Conservation (phyloP, 768 basidiomycete genomes). For the Leccinum imitatum region DNA sequence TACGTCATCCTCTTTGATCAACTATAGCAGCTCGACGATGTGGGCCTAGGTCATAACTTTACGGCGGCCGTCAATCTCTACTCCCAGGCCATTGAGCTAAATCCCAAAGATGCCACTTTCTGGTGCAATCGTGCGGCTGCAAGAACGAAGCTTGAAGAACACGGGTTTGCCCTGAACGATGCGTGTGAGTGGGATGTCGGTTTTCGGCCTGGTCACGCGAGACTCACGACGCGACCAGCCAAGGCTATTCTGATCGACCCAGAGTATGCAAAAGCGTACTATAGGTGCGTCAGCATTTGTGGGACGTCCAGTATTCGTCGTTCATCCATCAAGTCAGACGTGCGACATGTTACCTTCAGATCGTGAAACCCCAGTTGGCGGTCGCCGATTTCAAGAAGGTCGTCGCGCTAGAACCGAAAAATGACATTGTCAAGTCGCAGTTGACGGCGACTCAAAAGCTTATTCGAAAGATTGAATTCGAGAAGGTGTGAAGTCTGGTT, state of each 20-base stretch:
- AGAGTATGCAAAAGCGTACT: conserved; percentile 88
- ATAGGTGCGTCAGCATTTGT: conserved; percentile 49
- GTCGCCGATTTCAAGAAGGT: conserved; percentile 87
- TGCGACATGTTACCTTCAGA: conserved; percentile 88
- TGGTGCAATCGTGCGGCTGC: conserved; percentile 96
- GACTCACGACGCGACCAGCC: conserved; percentile 41
- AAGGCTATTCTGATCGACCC: conserved; percentile 87
- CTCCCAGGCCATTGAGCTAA: conserved; percentile 79
- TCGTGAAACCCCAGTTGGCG: conserved; percentile 83
- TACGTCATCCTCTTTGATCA: conserved; percentile 26
- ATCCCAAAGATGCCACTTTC: conserved; percentile 84
- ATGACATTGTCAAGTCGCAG: conserved; percentile 77
- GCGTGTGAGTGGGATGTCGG: conserved; percentile 56
- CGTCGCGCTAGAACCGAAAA: conserved; percentile 80
- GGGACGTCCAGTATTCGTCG: background rate
- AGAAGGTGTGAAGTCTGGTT: conserved; percentile 57
- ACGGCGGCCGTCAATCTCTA: conserved; percentile 75
- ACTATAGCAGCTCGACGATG: conserved; percentile 2
- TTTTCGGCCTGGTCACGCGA: conserved; percentile 13
- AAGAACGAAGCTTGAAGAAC: conserved; percentile 90
- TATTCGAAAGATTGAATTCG: conserved; percentile 85
- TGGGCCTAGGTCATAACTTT: conserved; percentile 67
- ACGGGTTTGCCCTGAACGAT: conserved; percentile 88
- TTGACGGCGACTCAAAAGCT: conserved; percentile 89
- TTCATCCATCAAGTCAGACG: conserved; percentile 48